Conservation (phyloP, 768 basidiomycete genomes). For the Trametes punicea region DNA sequence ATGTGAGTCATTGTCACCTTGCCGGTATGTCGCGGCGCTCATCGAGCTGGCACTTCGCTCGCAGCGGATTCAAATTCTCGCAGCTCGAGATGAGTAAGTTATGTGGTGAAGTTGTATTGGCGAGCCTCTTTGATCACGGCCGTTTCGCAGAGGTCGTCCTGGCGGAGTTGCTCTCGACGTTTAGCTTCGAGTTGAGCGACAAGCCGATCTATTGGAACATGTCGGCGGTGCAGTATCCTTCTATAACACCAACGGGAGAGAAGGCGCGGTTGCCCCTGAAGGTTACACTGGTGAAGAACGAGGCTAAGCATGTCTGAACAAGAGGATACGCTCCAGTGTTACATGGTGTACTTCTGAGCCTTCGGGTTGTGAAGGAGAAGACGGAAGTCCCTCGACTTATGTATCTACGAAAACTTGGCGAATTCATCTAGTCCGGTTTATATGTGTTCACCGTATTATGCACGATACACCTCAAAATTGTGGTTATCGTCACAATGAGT, state of each 20-base stretch:
- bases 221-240: constrained; percentile 11
- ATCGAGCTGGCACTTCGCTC: too few relatives aligned
- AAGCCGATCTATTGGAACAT: constrained; percentile 19
- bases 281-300: not conserved
- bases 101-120: too few relatives aligned
- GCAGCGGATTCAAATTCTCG: constrained; percentile 23
- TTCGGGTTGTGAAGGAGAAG: too few relatives aligned
- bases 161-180: constrained; percentile 5
- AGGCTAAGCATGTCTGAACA: not conserved
- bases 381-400: too few relatives aligned
- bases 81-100: constrained; percentile 24
- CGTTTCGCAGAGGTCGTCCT: constrained; percentile 11
- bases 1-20: constrained; percentile 32
- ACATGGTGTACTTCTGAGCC: too few relatives aligned
- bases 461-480: too few relatives aligned
- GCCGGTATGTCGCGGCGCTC: not conserved
- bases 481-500: too few relatives aligned
- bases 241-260: constrained; percentile 19
- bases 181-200: constrained; percentile 14
- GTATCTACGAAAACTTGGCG: too few relatives aligned
- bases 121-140: not conserved
- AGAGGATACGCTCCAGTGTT: too few relatives aligned
- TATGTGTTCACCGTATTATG: too few relatives aligned
- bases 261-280: not conserved
- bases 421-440: too few relatives aligned